phyloP scores from a whole-genome alignment of 192 early-diverging fungal species.

The Backusella australiensis region DNA sequence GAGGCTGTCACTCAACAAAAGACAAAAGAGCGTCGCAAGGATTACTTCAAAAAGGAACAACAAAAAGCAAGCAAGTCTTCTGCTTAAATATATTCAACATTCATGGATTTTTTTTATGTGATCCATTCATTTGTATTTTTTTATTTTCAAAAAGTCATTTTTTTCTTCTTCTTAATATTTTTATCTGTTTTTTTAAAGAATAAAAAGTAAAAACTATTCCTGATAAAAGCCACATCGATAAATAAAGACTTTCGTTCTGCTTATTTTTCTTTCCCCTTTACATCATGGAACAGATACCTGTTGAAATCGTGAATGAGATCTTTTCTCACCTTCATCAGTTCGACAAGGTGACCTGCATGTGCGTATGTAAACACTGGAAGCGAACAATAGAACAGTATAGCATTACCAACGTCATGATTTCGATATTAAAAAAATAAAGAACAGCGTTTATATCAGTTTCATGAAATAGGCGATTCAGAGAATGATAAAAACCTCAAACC shows the following conservation, averaged over 20 bases:
- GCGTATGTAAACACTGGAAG: not conserved
- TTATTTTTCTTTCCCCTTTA: no score
- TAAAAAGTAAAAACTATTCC: not conserved
- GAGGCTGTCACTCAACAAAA: slow-evolving; percentile 45
- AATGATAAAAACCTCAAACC: no score
- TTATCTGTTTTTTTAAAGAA: not conserved
- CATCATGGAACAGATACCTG: not conserved
- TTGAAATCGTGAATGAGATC: not conserved
- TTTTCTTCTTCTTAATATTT: not conserved
- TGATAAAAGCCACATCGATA: no score
- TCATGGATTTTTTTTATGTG: not conserved
- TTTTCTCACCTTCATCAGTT: not conserved
- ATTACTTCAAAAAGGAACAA: slow-evolving; percentile 64
- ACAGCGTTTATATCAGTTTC: no score
- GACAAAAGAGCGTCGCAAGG: slow-evolving; percentile 63
- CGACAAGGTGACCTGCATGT: not conserved
- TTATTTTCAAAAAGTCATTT: not conserved
- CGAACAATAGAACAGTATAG: not conserved
- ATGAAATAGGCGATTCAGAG: no score
- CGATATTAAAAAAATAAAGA: no score
- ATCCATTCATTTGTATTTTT: not conserved
- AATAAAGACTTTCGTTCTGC: no score
- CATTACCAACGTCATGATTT: no score
- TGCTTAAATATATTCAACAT: not conserved
- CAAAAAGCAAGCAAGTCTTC: not conserved